Evolutionary conservation across 2,329 filamentous ascomycete genomes (phyloP).

Genomic region (Monosporascus sp.): DNA sequence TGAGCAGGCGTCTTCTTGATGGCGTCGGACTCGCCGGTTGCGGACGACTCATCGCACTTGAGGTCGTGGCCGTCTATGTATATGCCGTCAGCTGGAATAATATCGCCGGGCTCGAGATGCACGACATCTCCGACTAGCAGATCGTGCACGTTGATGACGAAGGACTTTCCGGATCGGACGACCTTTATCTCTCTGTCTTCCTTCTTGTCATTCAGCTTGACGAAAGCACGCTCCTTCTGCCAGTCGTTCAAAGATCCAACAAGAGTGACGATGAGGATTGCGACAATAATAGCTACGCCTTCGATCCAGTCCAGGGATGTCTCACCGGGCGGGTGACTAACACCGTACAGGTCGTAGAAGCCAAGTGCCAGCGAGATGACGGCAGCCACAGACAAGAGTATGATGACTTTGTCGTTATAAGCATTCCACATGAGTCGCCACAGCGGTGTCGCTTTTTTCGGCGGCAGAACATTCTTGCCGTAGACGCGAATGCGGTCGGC

Average conservation of each 20-base stretch:
- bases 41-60: conserved; percentile 66
- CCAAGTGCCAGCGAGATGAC: conserved; percentile 65
- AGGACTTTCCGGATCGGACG: conserved; percentile 58
- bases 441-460: conserved; percentile 55
- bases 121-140: conserved; percentile 63
- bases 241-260: conserved; percentile 59
- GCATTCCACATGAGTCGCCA: conserved; percentile 61
- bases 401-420: conserved; percentile 70
- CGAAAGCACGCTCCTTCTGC: conserved; percentile 59
- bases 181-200: conserved; percentile 59
- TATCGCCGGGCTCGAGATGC: conserved; percentile 62
- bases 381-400: conserved; percentile 64
- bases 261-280: conserved; percentile 56
- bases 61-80: conserved; percentile 60
- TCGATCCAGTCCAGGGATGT: conserved; percentile 57
- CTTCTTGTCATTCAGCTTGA: conserved; percentile 53
- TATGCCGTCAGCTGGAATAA: conserved; percentile 62
- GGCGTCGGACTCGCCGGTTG: conserved; percentile 65
- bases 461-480: conserved; percentile 54
- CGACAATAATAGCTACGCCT: conserved; percentile 57
- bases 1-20: conserved; percentile 59
- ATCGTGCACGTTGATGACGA: conserved; percentile 57
- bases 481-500: conserved; percentile 56
- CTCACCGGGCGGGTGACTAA: conserved; percentile 34
- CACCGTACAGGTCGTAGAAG: conserved; percentile 60